Percentiles rank a stretch among this genome's conserved stretches.
Evolutionary conservation across 345 rosid genomes (phyloP).

Genomic region (Eucalyptus pumila): DNA sequence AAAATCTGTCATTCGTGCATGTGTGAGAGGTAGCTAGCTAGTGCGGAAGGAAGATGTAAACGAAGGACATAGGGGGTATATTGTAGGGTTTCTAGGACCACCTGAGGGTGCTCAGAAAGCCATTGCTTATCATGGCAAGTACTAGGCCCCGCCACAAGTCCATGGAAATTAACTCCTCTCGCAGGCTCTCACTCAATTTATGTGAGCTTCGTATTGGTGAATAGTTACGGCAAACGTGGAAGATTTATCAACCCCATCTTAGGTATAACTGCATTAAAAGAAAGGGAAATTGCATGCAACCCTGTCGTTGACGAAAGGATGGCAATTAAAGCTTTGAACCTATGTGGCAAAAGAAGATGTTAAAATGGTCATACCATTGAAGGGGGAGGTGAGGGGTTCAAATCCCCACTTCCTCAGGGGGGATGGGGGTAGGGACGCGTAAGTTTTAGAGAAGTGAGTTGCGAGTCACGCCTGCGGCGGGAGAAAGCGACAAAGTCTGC

Average conservation of each 20-base stretch:
- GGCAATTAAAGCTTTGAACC: neutral
- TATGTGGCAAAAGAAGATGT: neutral
- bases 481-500: too few species aligned
- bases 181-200: neutral
- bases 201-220: neutral
- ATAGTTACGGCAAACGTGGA: neutral
- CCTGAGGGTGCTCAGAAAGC: neutral
- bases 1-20: neutral
- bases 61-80: neutral
- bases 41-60: neutral
- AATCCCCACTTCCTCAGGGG: too few species aligned
- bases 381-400: too few species aligned
- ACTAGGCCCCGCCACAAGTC: neutral
- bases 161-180: neutral
- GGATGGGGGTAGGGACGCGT: too few species aligned
- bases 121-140: neutral
- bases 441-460: too few species aligned
- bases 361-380: neutral
- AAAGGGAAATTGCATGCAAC: neutral
- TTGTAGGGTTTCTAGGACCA: slow-evolving; percentile 4
- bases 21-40: neutral
- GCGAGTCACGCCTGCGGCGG: too few species aligned
- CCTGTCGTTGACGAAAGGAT: neutral
- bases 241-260: neutral
- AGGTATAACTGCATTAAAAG: neutral